Conservation (phyloP, 257 asterid genomes). For the Solanum bulbocastanum region DNA sequence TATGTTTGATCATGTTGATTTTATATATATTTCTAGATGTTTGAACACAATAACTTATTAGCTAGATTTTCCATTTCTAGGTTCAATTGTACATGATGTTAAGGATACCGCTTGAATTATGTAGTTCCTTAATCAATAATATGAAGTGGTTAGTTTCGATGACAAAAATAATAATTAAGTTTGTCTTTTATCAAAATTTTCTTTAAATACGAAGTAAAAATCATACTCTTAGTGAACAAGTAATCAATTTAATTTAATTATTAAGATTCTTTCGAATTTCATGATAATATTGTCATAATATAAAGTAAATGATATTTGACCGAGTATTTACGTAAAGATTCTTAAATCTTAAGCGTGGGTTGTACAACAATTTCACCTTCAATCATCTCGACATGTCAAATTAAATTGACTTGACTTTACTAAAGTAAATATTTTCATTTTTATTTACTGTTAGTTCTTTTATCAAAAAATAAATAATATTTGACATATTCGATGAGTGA, state of each 20-base stretch:
- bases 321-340: background rate
- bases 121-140: too few species aligned
- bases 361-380: background rate
- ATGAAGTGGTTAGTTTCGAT: too few species aligned
- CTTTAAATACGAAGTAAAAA: background rate
- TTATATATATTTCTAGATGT: too few species aligned
- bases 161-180: background rate
- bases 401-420: background rate
- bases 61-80: too few species aligned
- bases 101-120: background rate
- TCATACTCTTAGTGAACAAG: background rate
- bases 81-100: too few species aligned
- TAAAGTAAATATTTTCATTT: background rate
- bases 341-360: background rate
- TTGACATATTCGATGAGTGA: background rate
- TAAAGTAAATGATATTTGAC: background rate
- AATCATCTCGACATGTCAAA: background rate
- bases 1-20: too few species aligned
- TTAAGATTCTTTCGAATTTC: background rate
- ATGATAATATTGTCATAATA: background rate
- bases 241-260: background rate
- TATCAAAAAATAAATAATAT: background rate
- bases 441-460: background rate
- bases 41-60: fast-evolving
- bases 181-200: background rate